Evolutionary conservation across 768 basidiomycete genomes (phyloP).

Genomic region (Guyanaporus albipodus): DNA sequence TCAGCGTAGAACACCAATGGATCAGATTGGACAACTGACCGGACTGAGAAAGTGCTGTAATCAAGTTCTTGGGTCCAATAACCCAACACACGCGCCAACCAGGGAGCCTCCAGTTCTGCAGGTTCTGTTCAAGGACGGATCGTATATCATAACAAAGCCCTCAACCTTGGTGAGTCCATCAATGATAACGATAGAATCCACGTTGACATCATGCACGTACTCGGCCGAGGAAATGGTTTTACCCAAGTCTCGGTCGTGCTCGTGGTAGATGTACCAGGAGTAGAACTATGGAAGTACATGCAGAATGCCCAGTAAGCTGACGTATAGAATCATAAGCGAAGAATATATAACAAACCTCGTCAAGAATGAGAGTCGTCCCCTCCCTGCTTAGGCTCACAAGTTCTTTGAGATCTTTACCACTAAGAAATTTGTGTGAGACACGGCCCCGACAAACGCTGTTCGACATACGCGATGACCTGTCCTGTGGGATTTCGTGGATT

Average conservation of each 20-base stretch:
- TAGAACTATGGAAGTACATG: conserved; percentile 58
- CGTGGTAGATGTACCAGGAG: conserved; percentile 92
- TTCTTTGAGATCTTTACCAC: conserved; percentile 77
- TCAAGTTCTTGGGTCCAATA: conserved; percentile 81
- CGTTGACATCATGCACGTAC: conserved; percentile 84
- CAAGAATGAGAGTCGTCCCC: conserved; percentile 78
- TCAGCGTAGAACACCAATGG: neutral
- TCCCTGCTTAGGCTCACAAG: conserved; percentile 72
- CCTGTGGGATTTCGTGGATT: conserved; percentile 98
- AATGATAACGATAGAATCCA: conserved; percentile 80
- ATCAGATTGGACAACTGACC: conserved; percentile 35
- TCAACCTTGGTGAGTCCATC: conserved; percentile 88
- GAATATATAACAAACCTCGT: conserved; percentile 54
- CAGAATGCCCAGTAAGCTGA: neutral
- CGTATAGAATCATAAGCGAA: neutral
- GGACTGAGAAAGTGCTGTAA: conserved; percentile 89
- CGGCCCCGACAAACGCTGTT: neutral
- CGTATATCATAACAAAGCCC: neutral
- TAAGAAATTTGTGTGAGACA: conserved; percentile 25
- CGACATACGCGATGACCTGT: conserved; percentile 65
- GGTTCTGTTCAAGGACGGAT: conserved; percentile 10
- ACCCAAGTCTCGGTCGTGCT: conserved; percentile 68
- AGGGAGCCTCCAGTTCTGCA: conserved; percentile 89
- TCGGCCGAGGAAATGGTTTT: conserved; percentile 77
- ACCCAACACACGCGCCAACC: conserved; percentile 97